These are phyloP conservation scores for Polyporus tsugae DNA, from an alignment of 1,284 basidiomycete genomes.

Conservation along the genomic window DNA sequence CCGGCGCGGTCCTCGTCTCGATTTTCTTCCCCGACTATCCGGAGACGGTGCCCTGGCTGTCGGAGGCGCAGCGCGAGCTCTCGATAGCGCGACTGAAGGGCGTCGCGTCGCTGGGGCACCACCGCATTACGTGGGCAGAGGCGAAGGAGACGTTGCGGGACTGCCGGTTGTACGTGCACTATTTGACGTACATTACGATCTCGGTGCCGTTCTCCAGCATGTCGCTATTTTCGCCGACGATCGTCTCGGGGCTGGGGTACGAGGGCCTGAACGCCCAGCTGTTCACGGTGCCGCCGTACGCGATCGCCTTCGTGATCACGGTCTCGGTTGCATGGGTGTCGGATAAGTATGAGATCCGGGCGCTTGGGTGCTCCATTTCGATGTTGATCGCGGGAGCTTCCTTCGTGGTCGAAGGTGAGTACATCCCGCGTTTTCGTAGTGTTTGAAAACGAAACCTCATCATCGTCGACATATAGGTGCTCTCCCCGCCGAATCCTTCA, in stretches of 20 bases:
- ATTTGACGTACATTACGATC: constrained; percentile 43
- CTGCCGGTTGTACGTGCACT: constrained; percentile 44
- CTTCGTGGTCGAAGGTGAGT: constrained; percentile 33
- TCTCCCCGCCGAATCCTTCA: constrained; percentile 42
- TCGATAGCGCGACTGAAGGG: constrained; percentile 39
- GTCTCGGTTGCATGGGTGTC: constrained; percentile 35
- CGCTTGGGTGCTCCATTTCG: constrained; percentile 27
- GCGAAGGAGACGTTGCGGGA: constrained; percentile 41
- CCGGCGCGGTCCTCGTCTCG: constrained; percentile 48
- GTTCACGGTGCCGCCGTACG: constrained; percentile 64
- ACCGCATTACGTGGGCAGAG: constrained; percentile 40
- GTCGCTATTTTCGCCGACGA: constrained; percentile 48
- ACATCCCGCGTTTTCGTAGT: not conserved
- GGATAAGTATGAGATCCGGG: constrained; percentile 32
- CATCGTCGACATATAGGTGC: constrained; percentile 29
- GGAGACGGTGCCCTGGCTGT: constrained; percentile 51
- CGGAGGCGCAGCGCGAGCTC: constrained; percentile 41
- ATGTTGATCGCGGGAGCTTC: constrained; percentile 30
- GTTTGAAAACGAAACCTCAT: not conserved
- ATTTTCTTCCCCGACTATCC: constrained; percentile 56
- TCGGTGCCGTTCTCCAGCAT: constrained; percentile 46
- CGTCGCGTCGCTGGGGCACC: constrained; percentile 41
- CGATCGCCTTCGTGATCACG: constrained; percentile 47
- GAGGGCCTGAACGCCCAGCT: constrained; percentile 56
- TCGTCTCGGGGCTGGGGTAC: constrained; percentile 53